Percentiles rank a stretch among this genome's conserved stretches.
Evolutionary conservation across 495 filamentous ascomycete genomes (phyloP).

Genomic region (Annulohypoxylon bovei): DNA sequence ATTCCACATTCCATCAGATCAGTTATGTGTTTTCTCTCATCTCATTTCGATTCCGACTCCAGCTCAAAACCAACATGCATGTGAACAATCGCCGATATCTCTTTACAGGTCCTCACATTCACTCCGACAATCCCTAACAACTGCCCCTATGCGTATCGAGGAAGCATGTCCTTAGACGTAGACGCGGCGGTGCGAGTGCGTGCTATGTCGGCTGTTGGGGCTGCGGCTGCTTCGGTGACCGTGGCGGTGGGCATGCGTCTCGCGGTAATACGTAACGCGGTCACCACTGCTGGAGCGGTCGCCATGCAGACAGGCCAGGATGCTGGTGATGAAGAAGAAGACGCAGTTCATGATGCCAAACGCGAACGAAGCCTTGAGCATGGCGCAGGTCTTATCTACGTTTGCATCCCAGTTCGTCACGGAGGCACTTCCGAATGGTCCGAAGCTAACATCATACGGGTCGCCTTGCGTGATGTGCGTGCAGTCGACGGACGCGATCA

Average conservation of each 20-base stretch:
- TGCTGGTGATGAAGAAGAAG: slow-evolving; percentile 79
- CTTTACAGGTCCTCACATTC: background rate
- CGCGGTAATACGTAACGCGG: slow-evolving; percentile 50
- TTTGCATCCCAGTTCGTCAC: slow-evolving; percentile 57
- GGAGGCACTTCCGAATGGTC: slow-evolving; percentile 63
- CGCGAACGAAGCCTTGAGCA: slow-evolving; percentile 89
- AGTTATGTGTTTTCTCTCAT: background rate
- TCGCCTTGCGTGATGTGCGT: slow-evolving; percentile 56
- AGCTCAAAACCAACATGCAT: background rate
- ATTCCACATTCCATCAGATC: slow-evolving; percentile 7
- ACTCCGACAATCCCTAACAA: background rate
- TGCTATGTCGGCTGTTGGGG: slow-evolving; percentile 50
- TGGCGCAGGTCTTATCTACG: slow-evolving; percentile 79
- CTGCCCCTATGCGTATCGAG: background rate
- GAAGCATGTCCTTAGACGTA: slow-evolving; percentile 31
- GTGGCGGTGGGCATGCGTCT: slow-evolving; percentile 56
- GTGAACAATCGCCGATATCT: background rate
- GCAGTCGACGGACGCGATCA: slow-evolving; percentile 75
- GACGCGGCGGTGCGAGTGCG: slow-evolving; percentile 47
- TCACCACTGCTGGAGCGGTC: slow-evolving; percentile 54
- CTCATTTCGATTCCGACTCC: background rate
- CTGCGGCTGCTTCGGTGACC: slow-evolving; percentile 55
- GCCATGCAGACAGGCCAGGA: slow-evolving; percentile 69
- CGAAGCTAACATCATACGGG: slow-evolving; percentile 66
- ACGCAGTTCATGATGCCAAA: slow-evolving; percentile 88